A percentile compares a stretch with the other conserved stretches of the same genome.
Conservation (phyloP, 73 alveolate genomes). For the Tetrahymena elliotti region DNA sequence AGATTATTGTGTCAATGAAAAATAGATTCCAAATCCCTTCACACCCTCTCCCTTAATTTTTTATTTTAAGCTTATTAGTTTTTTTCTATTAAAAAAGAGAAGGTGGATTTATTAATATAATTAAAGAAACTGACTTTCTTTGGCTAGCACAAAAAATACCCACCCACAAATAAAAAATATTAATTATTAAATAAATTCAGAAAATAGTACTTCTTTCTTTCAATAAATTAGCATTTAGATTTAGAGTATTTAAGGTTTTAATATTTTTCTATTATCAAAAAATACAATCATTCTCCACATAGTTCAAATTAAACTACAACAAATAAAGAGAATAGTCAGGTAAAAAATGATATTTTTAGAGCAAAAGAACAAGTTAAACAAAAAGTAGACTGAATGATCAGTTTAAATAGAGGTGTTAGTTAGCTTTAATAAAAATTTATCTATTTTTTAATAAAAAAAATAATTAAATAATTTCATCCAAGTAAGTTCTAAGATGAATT, state of each 20-base stretch:
- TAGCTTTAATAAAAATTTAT: neutral
- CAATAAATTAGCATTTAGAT: neutral
- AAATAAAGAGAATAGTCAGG: neutral
- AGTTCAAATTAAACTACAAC: neutral
- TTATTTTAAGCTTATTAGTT: no score
- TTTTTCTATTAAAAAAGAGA: no score
- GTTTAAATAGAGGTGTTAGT: neutral
- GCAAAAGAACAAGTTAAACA: neutral
- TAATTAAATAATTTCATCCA: neutral
- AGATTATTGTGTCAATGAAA: no score
- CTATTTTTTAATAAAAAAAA: neutral
- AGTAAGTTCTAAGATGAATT: neutral
- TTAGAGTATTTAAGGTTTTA: neutral
- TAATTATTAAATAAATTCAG: neutral
- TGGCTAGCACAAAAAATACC: no score
- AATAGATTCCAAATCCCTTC: no score
- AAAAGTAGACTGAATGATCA: neutral
- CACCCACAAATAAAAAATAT: neutral
- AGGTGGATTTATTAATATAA: no score
- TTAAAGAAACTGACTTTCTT: no score
- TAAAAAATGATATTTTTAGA: neutral
- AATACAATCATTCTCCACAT: neutral
- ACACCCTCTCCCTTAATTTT: no score
- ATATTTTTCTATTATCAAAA: neutral
- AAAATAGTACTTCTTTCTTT: neutral